Conservation (phyloP, 176 grass and related monocot genomes). For the Oryza punctata region DNA sequence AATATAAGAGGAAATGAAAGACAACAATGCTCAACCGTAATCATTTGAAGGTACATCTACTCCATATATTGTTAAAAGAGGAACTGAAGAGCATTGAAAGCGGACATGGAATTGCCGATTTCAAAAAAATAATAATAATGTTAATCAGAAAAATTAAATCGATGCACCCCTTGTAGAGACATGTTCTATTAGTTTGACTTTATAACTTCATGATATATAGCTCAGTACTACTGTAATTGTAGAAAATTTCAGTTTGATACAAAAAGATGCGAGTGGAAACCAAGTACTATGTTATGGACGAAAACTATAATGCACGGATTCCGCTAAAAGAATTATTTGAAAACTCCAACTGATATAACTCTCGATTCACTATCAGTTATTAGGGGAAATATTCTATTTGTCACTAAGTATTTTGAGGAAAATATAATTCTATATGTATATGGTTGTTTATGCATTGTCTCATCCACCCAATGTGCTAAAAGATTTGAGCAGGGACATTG, state of each 20-base stretch:
- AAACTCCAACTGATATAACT: conserved; percentile 13
- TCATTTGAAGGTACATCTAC: conserved; percentile 33
- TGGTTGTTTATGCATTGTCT: not conserved
- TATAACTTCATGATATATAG: not conserved
- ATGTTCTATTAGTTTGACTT: conserved; percentile 11
- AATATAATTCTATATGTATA: not conserved
- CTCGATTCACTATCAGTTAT: conserved; percentile 1
- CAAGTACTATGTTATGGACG: not conserved
- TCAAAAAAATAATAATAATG: not conserved
- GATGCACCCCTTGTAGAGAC: not conserved
- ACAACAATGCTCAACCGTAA: conserved; percentile 8
- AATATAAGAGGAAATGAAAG: conserved; percentile 12
- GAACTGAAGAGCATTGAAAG: not conserved
- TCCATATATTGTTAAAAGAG: not conserved
- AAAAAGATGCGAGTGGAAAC: not conserved
- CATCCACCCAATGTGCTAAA: not conserved
- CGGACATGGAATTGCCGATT: not conserved
- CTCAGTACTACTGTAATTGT: not conserved
- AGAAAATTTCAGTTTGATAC: conserved; percentile 8
- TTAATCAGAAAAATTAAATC: conserved; percentile 17
- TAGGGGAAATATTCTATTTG: not conserved
- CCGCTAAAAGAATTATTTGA: conserved; percentile 5
- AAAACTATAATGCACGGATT: not conserved
- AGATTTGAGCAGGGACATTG: not conserved
- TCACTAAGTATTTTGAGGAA: not conserved